Percentiles rank a stretch among this genome's conserved stretches.
Evolutionary conservation across 176 grass and related monocot species (phyloP).

Genomic region (Aechmea fasciata): DNA sequence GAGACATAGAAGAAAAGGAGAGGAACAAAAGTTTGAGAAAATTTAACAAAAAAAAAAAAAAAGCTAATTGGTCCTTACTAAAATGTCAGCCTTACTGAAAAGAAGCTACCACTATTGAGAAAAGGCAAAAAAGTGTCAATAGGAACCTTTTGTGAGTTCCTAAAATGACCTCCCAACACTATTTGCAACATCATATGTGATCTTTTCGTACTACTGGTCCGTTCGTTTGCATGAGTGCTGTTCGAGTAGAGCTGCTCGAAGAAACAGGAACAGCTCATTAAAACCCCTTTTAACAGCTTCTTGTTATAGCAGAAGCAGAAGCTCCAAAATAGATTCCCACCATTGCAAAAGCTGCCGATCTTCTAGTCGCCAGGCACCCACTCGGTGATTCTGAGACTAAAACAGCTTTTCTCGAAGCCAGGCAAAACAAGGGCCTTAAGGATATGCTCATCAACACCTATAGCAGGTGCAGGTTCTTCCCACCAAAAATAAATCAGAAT

Average conservation of each 20-base stretch:
- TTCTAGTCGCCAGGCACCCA: too few relatives aligned
- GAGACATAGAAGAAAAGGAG: constrained; percentile 7
- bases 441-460: not conserved
- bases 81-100: constrained; percentile 15
- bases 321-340: too few relatives aligned
- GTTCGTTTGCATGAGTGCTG: too few relatives aligned
- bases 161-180: constrained; percentile 11
- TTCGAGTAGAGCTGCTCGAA: too few relatives aligned
- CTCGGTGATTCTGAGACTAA: too few relatives aligned
- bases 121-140: constrained; percentile 14
- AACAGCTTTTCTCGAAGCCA: too few relatives aligned
- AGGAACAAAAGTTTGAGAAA: constrained; percentile 11
- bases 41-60: constrained; percentile 10
- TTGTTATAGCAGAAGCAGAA: too few relatives aligned
- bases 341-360: too few relatives aligned
- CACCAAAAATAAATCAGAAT: not conserved
- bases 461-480: constrained; percentile 8
- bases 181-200: not conserved
- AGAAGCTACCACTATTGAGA: constrained; percentile 15
- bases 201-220: too few relatives aligned
- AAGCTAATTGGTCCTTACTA: constrained; percentile 15
- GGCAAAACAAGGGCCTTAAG: not conserved
- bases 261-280: too few relatives aligned
- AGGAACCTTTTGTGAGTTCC: constrained; percentile 8
- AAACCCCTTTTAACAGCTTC: too few relatives aligned